Conservation (phyloP, 2,329 filamentous ascomycete genomes). For the Pezicula neosporulosa region DNA sequence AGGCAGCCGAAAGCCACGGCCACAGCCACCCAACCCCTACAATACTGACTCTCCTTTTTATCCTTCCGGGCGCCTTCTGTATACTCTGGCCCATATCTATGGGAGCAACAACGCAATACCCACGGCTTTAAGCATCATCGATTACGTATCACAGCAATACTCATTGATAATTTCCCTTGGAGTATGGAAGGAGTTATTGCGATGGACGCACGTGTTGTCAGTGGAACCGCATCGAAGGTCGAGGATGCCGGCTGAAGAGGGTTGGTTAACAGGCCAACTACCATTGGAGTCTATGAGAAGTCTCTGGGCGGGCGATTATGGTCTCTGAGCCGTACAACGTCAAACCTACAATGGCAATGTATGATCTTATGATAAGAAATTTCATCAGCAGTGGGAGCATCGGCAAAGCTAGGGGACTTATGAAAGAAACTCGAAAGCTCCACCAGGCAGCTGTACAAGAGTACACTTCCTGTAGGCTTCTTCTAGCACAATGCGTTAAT, state of each 20-base stretch:
- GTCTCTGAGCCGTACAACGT: conserved; percentile 25
- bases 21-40: conserved; percentile 35
- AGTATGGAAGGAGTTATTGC: conserved; percentile 65
- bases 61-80: conserved; percentile 57
- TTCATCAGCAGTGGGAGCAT: conserved; percentile 10
- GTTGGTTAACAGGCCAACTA: conserved; percentile 11
- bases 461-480: neutral
- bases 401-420: conserved; percentile 10
- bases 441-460: conserved; percentile 4
- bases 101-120: conserved; percentile 62
- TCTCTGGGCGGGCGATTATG: conserved; percentile 25
- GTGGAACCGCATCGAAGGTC: conserved; percentile 12
- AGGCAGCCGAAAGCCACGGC: conserved; percentile 24
- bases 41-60: conserved; percentile 47
- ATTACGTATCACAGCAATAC: conserved; percentile 60
- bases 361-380: conserved; percentile 17
- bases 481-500: neutral
- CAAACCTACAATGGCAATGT: conserved; percentile 23
- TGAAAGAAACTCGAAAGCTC: conserved; percentile 12
- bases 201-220: conserved; percentile 60
- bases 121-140: conserved; percentile 54
- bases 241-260: neutral
- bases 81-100: conserved; percentile 65
- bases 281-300: conserved; percentile 15
- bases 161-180: conserved; percentile 49